These are phyloP conservation scores for Lactifluus subvellereus DNA, from an alignment of 768 basidiomycete species.

Conservation along the genomic window DNA sequence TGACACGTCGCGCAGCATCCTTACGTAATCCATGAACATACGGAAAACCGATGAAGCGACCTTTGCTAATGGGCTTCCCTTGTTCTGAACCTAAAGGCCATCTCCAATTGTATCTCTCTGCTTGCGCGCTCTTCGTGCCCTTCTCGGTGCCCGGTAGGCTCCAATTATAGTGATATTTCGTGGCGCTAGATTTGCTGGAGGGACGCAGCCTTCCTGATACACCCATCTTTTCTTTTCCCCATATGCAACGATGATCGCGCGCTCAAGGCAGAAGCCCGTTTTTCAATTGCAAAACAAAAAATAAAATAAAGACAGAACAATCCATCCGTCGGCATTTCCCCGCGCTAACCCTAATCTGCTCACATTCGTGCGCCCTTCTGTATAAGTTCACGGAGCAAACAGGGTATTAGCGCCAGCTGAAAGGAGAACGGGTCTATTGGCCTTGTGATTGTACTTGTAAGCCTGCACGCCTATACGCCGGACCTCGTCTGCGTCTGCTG, in stretches of 20 bases:
- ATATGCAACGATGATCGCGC: slow-evolving; percentile 4
- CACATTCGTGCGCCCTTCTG: neutral
- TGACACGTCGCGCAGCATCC: slow-evolving; percentile 7
- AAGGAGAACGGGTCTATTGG: neutral
- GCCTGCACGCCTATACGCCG: neutral
- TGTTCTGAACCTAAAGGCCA: neutral
- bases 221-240: neutral
- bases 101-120: neutral
- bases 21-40: neutral
- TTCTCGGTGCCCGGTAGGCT: neutral
- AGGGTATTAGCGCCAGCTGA: neutral
- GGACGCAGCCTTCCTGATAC: neutral
- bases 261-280: neutral
- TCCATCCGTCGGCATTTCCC: neutral
- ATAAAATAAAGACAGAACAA: neutral
- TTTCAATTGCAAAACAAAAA: neutral
- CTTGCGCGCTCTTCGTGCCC: neutral
- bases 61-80: too few species aligned
- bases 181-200: neutral
- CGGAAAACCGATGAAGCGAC: too few species aligned
- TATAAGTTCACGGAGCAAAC: neutral
- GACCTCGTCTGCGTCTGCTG: neutral
- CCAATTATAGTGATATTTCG: neutral
- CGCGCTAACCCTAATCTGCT: slow-evolving; percentile 8
- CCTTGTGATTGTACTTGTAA: neutral